phyloP scores from a whole-genome alignment of 2,329 filamentous ascomycete species.

The Fusarium sp. region DNA sequence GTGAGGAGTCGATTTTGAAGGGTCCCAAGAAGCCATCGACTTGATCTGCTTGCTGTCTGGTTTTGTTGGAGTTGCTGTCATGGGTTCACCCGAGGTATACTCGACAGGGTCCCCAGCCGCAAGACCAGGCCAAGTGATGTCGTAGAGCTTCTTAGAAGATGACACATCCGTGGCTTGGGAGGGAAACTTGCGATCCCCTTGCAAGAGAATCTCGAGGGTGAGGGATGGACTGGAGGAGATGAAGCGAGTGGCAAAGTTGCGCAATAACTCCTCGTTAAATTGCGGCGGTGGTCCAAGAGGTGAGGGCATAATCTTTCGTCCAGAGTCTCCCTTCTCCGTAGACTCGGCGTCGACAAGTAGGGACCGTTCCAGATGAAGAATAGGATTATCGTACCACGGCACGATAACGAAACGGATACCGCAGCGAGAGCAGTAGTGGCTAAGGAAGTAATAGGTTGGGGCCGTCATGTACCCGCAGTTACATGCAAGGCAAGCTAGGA shows the following conservation, averaged over 20 bases:
- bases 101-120: neutral
- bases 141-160: neutral
- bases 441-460: conserved; percentile 13
- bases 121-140: conserved; percentile 15
- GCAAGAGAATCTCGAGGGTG: neutral
- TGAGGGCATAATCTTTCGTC: neutral
- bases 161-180: neutral
- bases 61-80: neutral
- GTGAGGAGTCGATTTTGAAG: conserved; percentile 11
- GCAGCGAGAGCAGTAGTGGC: conserved; percentile 14
- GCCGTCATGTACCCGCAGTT: conserved; percentile 16
- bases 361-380: conserved; percentile 7
- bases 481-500: conserved; percentile 7
- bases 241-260: conserved; percentile 5
- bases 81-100: conserved; percentile 5
- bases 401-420: conserved; percentile 11
- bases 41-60: neutral
- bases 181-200: neutral
- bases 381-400: conserved; percentile 12
- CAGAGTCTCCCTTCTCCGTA: neutral
- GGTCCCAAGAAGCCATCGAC: conserved; percentile 6
- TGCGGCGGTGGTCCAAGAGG: conserved; percentile 1
- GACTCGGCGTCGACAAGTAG: neutral
- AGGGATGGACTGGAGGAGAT: neutral
- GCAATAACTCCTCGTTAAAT: neutral